Base-by-base conservation (phyloP, 1,139 yeast genomes). In the Candida pseudoviswanathii region DNA sequence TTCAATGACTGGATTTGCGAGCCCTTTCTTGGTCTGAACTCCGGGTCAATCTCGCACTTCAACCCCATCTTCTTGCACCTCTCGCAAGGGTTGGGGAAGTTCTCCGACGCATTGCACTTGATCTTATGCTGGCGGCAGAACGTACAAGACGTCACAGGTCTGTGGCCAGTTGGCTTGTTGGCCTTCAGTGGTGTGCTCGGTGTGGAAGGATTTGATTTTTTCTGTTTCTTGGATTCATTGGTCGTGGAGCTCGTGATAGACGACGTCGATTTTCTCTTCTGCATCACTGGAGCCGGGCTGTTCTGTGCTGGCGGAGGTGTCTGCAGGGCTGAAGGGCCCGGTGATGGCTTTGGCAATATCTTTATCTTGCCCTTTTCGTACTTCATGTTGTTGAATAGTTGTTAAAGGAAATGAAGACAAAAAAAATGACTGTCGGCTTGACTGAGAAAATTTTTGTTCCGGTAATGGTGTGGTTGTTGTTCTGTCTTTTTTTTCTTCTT, bases 41-140 rank as follows among this genome's bases (percentile, higher is more conserved):
- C 86, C 0, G 97, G 97, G 64, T 92, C 97, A 33, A 92, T 89
- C 59, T 88, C 92, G 71, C 98, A 92, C 52, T 79, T 80, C 40
- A 91, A 74, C 2, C 84, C 85, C 89, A 88, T 86, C 60, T 86
- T 76, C 44, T 83, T 86, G 67, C 97, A 92, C 51, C 97, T 70
- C 31, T 86, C 80, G 65, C 97, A 92, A 0, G 97, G 89, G 10
- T 77, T 75, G 1, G 97, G 97, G 58, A 81, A 87, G 53, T 86
- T 84, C 26, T 88, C 94, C 3, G 89, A 81, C 0, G 97, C 97
- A 63, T 92, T 89, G 68, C 98, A 92, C 62, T 87, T 88, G 68
- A 91, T 90, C 67, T 92, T 92, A 64, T 91, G 97, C 64, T 92
- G 97, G 48, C 97, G 83, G 64, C 98, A 92, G 62, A 90, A 95